Conservation (phyloP, 78 protist species). For the Dictyostelium intermedium region DNA sequence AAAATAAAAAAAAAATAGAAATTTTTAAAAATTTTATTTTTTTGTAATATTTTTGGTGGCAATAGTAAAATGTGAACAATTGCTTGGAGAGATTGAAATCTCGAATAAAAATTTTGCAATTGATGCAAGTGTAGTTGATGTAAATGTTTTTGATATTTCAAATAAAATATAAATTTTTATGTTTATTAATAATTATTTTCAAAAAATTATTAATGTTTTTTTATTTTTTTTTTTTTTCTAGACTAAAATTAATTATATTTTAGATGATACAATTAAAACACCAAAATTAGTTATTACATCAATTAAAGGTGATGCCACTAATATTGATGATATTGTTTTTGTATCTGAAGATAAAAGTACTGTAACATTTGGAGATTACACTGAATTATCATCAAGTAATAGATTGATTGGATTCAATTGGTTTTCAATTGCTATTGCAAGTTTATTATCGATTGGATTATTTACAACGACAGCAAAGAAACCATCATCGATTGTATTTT, state of each 20-base stretch:
- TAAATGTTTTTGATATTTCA: neutral
- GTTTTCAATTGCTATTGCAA: neutral
- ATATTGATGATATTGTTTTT: neutral
- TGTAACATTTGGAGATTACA: neutral
- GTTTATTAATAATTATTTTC: neutral
- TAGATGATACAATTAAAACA: conserved; percentile 1
- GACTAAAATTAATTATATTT: neutral
- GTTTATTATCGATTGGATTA: neutral
- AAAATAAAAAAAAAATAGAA: neutral
- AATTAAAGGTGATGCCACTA: neutral
- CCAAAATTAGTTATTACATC: conserved; percentile 10
- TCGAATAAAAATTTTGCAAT: neutral
- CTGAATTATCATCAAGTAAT: neutral
- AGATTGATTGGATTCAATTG: neutral
- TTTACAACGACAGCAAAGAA: neutral
- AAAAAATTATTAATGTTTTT: too few species aligned
- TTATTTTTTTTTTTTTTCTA: neutral
- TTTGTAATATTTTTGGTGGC: neutral
- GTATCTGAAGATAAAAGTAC: conserved; percentile 26
- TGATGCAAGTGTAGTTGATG: conserved; percentile 1
- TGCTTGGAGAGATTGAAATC: neutral
- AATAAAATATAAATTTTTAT: neutral
- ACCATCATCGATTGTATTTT: neutral
- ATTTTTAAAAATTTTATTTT: neutral
- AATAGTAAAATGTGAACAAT: neutral